phyloP scores from a whole-genome alignment of 108 stramenopile species.

The Parmales sp. region DNA sequence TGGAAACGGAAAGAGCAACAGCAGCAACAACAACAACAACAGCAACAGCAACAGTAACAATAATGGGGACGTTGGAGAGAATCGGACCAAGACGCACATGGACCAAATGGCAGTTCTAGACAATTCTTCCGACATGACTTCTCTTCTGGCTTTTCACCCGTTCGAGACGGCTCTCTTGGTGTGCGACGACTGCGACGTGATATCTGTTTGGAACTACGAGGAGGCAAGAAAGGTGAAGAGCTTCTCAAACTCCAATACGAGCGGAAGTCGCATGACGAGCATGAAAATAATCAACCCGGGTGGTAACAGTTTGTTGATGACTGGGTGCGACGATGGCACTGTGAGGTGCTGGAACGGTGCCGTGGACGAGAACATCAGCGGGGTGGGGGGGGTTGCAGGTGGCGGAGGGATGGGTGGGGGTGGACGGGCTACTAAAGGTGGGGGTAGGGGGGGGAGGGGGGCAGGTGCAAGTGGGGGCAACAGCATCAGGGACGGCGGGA shows the following conservation, averaged over 20 bases:
- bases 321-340: constrained; percentile 50
- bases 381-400: too few species aligned
- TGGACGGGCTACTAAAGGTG: constrained; percentile 18
- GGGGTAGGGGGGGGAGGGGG: constrained; percentile 45
- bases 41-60: constrained; percentile 12
- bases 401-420: constrained; percentile 50
- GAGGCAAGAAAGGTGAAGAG: constrained; percentile 16
- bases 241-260: constrained; percentile 25
- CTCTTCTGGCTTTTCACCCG: constrained; percentile 77
- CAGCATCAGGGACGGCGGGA: too few species aligned
- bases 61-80: constrained; percentile 35
- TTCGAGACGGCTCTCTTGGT: constrained; percentile 79
- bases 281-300: not conserved
- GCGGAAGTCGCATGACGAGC: constrained; percentile 24
- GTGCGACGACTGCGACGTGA: constrained; percentile 54
- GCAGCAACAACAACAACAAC: not conserved
- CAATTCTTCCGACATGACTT: constrained; percentile 55
- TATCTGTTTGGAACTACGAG: constrained; percentile 72
- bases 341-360: constrained; percentile 85
- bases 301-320: not conserved
- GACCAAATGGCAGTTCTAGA: constrained; percentile 53
- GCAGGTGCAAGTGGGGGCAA: constrained; percentile 30
- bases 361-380: constrained; percentile 57
- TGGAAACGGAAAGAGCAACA: constrained; percentile 30
- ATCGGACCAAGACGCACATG: constrained; percentile 53